Evolutionary conservation across 2,329 filamentous ascomycete species (phyloP), one percentile per base, ranked within the genome.

Genomic region (Penicillium griseofulvum): DNA sequence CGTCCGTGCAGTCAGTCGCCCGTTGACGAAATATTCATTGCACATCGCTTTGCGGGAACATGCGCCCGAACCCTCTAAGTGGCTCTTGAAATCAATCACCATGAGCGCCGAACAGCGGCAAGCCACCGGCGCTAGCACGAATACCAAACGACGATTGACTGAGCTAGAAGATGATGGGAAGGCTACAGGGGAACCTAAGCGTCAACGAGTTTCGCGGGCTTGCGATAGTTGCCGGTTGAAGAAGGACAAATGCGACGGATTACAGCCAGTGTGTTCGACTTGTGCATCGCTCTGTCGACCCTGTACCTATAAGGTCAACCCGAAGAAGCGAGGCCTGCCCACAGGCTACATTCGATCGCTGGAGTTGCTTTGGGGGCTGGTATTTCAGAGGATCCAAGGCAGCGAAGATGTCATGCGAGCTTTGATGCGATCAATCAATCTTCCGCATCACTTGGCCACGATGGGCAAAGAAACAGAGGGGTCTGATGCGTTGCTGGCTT

Each of bases 331-430:
- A 59, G 89, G 89, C 4, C 84, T 92, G 11, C 88, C 88, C 64
- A 89, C 89, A n/a, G 89, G 89, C 16, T 91, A 91, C 66, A 87
- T 92, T 52, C 82, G 88, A 33, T 87, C 87, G 0, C 77, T 92
- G 17, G 89, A 92, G 70, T 72, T 88, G 41, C 81, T 86, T 10
- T 78, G 89, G 52, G 86, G 85, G 12, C 85, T 85, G 78, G 74
- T 88, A 1, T 87, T 90, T 57, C 80, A 84, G 56, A 81, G 82
- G 52, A 80, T 85, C 34, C 79, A 83, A 14, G 83, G 81, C 10
- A 81, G 79, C 45, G 86, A 89, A 69, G 76, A 79, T 49, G 78
- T 80, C 14, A 77, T 89, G 24, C 79, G 82, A 45, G 73, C 73
- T 8, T 72, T 86, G 48, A 74, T 89, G 52, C 78, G 77, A 34